phyloP scores from a whole-genome alignment of 768 basidiomycete genomes.

The Mycena latifolia region DNA sequence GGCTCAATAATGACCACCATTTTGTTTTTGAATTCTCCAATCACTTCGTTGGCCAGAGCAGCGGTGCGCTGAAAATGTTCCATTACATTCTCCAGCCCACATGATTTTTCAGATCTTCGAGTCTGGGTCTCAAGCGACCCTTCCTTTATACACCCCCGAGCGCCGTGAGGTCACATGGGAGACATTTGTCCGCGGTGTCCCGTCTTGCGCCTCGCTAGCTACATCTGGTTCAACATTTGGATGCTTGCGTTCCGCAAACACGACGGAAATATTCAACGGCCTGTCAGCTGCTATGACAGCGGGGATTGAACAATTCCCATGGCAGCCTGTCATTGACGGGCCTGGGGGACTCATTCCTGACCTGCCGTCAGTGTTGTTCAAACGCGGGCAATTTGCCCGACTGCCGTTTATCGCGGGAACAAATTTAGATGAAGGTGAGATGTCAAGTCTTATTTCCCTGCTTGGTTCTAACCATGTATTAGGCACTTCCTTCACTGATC shows the following conservation, averaged over 20 bases:
- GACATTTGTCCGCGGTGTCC: slow-evolving; percentile 45
- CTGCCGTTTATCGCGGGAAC: slow-evolving; percentile 62
- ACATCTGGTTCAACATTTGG: slow-evolving; percentile 47
- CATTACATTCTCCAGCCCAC: too few relatives aligned
- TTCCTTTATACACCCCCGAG: slow-evolving; percentile 42
- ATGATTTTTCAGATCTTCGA: slow-evolving; percentile 52
- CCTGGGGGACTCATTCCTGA: slow-evolving; percentile 53
- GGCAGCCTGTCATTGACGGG: slow-evolving; percentile 56
- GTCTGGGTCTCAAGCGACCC: slow-evolving; percentile 53
- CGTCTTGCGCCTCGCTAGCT: slow-evolving; percentile 40
- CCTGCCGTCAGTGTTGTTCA: slow-evolving; percentile 48
- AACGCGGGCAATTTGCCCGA: slow-evolving; percentile 48
- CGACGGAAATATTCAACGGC: slow-evolving; percentile 46
- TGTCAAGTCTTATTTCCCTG: not conserved
- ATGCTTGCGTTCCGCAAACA: slow-evolving; percentile 45
- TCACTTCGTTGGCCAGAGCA: slow-evolving; percentile 44
- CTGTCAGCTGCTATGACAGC: slow-evolving; percentile 36
- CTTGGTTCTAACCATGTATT: not conserved
- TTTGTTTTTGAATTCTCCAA: slow-evolving; percentile 48
- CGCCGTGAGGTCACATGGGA: slow-evolving; percentile 46
- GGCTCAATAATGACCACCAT: slow-evolving; percentile 58
- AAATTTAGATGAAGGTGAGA: slow-evolving; percentile 59
- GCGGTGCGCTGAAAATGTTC: slow-evolving; percentile 40
- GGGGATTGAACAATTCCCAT: slow-evolving; percentile 43
- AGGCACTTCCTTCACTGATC: slow-evolving; percentile 49